phyloP scores from a whole-genome alignment of 768 basidiomycete genomes.

The Boletus rufocinnamomeus region DNA sequence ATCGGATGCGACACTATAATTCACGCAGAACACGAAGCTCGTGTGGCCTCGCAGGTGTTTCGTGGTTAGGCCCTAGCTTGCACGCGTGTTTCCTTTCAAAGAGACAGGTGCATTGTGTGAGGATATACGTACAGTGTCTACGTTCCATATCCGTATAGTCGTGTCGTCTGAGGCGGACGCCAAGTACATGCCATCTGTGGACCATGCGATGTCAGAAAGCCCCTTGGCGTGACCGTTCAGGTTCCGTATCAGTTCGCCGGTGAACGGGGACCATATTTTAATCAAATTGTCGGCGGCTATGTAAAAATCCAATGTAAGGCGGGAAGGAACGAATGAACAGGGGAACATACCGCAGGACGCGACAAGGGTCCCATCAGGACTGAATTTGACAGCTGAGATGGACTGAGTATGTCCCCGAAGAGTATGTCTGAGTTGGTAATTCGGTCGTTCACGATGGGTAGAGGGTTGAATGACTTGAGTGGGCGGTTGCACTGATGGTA shows the following conservation, averaged over 20 bases:
- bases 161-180: conserved; percentile 94
- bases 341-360: conserved; percentile 79
- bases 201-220: conserved; percentile 89
- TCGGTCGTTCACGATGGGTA: conserved; percentile 46
- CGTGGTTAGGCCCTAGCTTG: conserved; percentile 61
- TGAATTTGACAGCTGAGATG: conserved; percentile 90
- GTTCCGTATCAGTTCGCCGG: conserved; percentile 74
- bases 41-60: conserved; percentile 80
- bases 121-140: conserved; percentile 62
- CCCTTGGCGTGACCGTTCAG: conserved; percentile 78
- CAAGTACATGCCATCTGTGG: conserved; percentile 75
- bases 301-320: neutral
- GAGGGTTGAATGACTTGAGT: conserved; percentile 38
- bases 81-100: conserved; percentile 1
- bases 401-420: conserved; percentile 79
- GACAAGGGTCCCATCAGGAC: conserved; percentile 80
- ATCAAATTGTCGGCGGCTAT: conserved; percentile 75
- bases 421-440: conserved; percentile 67
- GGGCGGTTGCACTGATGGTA: conserved; percentile 33
- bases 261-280: conserved; percentile 83
- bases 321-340: conserved; percentile 1
- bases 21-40: conserved; percentile 88
- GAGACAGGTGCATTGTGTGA: neutral
- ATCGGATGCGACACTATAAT: conserved; percentile 87
- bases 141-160: conserved; percentile 86